phyloP scores from a whole-genome alignment of 2,329 filamentous ascomycete species.

The Bipolaris zeicola region DNA sequence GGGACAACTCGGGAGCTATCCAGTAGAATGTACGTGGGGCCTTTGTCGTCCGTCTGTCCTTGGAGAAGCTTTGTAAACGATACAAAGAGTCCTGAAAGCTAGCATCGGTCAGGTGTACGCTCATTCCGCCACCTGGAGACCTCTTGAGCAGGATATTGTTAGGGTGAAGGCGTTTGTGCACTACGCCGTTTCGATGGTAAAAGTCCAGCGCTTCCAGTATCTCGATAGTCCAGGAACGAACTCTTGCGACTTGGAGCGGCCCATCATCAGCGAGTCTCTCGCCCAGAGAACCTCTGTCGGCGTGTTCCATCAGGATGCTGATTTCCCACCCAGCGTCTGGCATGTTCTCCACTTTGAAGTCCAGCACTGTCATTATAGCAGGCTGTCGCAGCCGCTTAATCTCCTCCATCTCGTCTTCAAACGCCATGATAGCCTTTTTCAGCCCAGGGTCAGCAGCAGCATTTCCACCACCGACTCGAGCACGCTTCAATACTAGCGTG shows the following conservation, averaged over 20 bases:
- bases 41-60: conserved; percentile 57
- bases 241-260: conserved; percentile 72
- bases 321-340: conserved; percentile 69
- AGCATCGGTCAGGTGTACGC: conserved; percentile 76
- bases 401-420: conserved; percentile 77
- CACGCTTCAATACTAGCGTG: conserved; percentile 68
- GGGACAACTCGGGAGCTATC: conserved; percentile 76
- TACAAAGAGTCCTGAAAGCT: conserved; percentile 73
- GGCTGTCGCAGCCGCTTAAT: conserved; percentile 76
- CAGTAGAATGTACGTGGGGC: conserved; percentile 79
- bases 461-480: conserved; percentile 51
- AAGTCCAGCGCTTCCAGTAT: conserved; percentile 87
- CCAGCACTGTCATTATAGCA: conserved; percentile 78
- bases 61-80: conserved; percentile 61
- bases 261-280: conserved; percentile 83
- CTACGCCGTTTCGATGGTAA: conserved; percentile 81
- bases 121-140: conserved; percentile 67
- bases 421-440: conserved; percentile 75
- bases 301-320: conserved; percentile 74
- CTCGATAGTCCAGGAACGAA: conserved; percentile 89
- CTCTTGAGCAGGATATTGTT: conserved; percentile 79
- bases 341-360: conserved; percentile 71
- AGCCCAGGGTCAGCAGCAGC: conserved; percentile 69
- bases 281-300: conserved; percentile 80
- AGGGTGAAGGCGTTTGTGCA: conserved; percentile 82